phyloP scores from a whole-genome alignment of 345 rosid genomes.

The Euclidium syriacum region DNA sequence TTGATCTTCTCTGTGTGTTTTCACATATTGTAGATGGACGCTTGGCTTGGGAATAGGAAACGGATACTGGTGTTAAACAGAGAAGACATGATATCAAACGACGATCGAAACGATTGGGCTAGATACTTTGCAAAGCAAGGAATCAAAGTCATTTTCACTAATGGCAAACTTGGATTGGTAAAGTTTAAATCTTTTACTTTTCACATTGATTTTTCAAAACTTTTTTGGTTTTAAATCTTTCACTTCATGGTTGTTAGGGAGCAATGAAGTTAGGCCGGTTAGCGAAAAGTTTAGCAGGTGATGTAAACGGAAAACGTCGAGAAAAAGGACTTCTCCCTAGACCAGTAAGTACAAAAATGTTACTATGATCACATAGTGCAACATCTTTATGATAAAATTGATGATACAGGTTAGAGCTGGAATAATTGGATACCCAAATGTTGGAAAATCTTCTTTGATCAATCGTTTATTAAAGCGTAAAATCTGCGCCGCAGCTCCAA shows the following conservation, averaged over 20 bases:
- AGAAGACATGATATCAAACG: conserved; percentile 90
- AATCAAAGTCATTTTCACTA: conserved; percentile 63
- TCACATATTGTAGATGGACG: conserved; percentile 58
- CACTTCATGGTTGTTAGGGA: conserved; percentile 46
- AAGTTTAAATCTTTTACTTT: conserved; percentile 9
- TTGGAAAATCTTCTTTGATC: conserved; percentile 90
- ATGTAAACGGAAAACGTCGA: conserved; percentile 73
- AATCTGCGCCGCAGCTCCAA: conserved; percentile 88
- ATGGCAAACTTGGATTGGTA: conserved; percentile 85
- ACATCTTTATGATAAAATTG: not conserved
- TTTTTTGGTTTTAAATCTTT: not conserved
- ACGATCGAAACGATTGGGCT: conserved; percentile 92
- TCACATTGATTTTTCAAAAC: not conserved
- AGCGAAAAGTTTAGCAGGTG: conserved; percentile 66
- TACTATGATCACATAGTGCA: not conserved
- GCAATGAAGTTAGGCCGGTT: conserved; percentile 70
- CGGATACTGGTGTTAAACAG: conserved; percentile 80
- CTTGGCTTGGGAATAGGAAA: conserved; percentile 93
- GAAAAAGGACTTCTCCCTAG: conserved; percentile 91
- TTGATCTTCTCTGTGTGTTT: too few species aligned
- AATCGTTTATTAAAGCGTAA: conserved; percentile 87
- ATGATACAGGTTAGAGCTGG: conserved; percentile 85
- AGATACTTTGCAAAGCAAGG: conserved; percentile 80
- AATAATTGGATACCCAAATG: conserved; percentile 95
- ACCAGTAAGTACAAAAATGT: conserved; percentile 43